Percentiles rank a stretch among this genome's conserved stretches.
phyloP scores from a whole-genome alignment of 1,284 basidiomycete genomes.

The Naganishia cerealis region DNA sequence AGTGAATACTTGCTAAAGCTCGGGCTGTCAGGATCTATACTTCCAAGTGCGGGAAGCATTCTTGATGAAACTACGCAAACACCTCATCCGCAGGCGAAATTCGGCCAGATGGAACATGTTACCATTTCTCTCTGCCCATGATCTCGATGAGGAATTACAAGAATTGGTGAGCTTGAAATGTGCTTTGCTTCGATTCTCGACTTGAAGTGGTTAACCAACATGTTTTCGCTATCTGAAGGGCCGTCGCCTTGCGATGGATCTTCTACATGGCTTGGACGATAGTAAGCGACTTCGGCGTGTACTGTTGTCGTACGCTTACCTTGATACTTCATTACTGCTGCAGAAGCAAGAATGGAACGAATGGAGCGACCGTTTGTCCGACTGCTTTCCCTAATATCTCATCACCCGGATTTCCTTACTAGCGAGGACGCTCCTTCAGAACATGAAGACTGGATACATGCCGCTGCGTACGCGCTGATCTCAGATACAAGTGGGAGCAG shows the following conservation, averaged over 20 bases:
- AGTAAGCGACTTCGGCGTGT: slow-evolving; percentile 6
- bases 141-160: slow-evolving; percentile 78
- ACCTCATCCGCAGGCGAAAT: slow-evolving; percentile 66
- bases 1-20: background rate
- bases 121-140: slow-evolving; percentile 83
- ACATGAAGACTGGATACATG: background rate
- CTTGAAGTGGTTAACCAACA: background rate
- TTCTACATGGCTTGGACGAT: slow-evolving; percentile 15
- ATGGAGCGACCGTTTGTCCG: slow-evolving; percentile 83
- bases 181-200: background rate
- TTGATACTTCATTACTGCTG: background rate
- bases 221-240: slow-evolving; percentile 7
- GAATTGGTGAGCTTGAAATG: slow-evolving; percentile 33
- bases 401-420: slow-evolving; percentile 82
- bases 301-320: background rate
- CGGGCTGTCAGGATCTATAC: slow-evolving; percentile 68
- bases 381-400: slow-evolving; percentile 80
- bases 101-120: slow-evolving; percentile 75
- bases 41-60: slow-evolving; percentile 80
- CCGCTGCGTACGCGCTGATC: slow-evolving; percentile 29
- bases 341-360: slow-evolving; percentile 64
- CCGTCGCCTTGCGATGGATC: slow-evolving; percentile 8
- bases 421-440: slow-evolving; percentile 56
- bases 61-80: slow-evolving; percentile 69
- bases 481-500: background rate